Base-by-base conservation (phyloP, 495 filamentous ascomycete genomes). In the Talaromyces ruber region DNA sequence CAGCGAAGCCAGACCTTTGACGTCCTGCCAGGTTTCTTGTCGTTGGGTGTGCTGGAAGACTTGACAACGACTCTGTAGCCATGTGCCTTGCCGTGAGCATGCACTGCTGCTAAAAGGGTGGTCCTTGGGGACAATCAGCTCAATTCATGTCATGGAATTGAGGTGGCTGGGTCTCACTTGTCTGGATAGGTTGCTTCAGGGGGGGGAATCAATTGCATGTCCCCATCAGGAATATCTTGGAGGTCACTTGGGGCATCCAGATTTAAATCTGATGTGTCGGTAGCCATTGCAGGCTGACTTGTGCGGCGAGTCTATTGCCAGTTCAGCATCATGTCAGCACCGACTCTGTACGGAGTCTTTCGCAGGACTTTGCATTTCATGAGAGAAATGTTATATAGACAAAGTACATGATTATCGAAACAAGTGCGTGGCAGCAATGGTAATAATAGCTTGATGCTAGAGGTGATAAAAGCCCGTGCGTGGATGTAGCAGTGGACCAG, bases 31-130 rank as follows among this genome's bases (percentile, higher is more conserved):
- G 77, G 76, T 52, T 80, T 80, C 66, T 80, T 78, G 59, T 79
- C 75, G 8, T 74, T 79, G 2, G 77, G 76, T 0, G 71, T 77
- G 60, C 76, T 79, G 22, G 77, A 80, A 18, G 77, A 78, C 51
- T 80, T 80, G 56, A 80, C 74, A 4, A 79, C 77, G 34, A 80
- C 73, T 66, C 78, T 77, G 64, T 80, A 80, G 14, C 76, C 76
- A 64, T 79, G 75, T 16, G 71, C 62, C 62, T 78, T 79, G n/a
- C 71, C 76, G 59, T 79, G 76, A 12, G 69, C 71, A 59, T 79
- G 75, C 30, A 80, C 74, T n/a, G 77, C 70, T 2, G 72, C 67
- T 21, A 79, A 69, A 30, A 80, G 70, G 30, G 76, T 68, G 8
- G 67, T 55, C 63, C 77, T 79, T 61, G 18, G 29, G 34, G 4